Evolutionary conservation across 768 basidiomycete genomes (phyloP).

Genomic region (Crassisporium funariophilum): DNA sequence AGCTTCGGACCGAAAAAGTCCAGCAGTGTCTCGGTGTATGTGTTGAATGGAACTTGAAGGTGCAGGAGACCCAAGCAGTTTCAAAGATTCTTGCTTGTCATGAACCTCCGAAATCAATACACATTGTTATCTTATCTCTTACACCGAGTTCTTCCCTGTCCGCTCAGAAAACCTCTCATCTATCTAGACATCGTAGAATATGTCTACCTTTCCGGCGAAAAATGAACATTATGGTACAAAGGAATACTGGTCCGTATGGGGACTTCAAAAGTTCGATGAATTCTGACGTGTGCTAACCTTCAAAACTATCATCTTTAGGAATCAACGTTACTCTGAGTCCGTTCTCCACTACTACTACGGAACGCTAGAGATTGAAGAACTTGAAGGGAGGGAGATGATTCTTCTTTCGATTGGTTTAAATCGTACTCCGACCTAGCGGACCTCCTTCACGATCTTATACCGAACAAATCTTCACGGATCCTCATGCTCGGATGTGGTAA

Average conservation of each 20-base stretch:
- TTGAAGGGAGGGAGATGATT: conserved; percentile 57
- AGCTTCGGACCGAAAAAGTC: not conserved
- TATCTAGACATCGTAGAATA: too few species aligned
- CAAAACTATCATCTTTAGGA: conserved; percentile 43
- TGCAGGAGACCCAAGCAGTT: too few species aligned
- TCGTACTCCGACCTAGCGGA: conserved; percentile 72
- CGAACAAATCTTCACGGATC: conserved; percentile 59
- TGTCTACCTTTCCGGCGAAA: conserved; percentile 49
- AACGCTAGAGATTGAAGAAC: conserved; percentile 4
- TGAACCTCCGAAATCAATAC: too few species aligned
- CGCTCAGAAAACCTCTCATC: too few species aligned
- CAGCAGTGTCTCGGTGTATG: not conserved
- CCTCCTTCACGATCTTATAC: conserved; percentile 62
- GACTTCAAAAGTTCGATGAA: too few species aligned
- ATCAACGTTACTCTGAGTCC: conserved; percentile 69
- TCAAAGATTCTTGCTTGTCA: too few species aligned
- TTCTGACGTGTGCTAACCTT: not conserved
- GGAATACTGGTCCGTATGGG: conserved; percentile 66
- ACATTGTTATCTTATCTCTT: too few species aligned
- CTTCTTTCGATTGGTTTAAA: conserved; percentile 86
- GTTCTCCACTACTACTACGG: conserved; percentile 17
- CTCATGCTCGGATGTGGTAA: conserved; percentile 87
- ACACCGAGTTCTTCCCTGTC: too few species aligned
- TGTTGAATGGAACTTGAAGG: too few species aligned
- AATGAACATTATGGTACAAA: conserved; percentile 72